Base-by-base conservation (phyloP, 2,329 filamentous ascomycete genomes). In the Mycosphaerelloides madeirae region DNA sequence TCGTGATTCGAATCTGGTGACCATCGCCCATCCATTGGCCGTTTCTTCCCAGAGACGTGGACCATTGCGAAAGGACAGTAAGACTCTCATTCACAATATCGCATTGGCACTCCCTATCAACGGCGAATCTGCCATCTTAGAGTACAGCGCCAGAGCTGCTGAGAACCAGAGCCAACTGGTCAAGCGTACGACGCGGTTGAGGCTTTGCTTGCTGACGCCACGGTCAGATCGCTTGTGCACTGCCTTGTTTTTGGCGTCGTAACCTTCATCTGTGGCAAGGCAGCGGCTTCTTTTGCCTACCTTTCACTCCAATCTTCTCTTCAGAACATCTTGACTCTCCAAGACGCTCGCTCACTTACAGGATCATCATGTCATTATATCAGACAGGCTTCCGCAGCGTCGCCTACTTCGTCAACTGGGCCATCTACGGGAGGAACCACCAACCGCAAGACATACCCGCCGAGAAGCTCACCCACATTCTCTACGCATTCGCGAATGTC, bases 401-500 rank as follows among this genome's bases (percentile, higher is more conserved):
- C 29, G 61, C 60, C n/a, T 64, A 64, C 46, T 64, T 56, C 31
- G 60, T 63, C 38, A 62, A 64, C 25, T 64, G 61, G 61, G 61
- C 56, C 3, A 64, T 63, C 41, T 59, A 59, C 66, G 68, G 68
- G 64, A 68, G 57, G 43, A 84, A 91, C 58, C 85, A 93, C 63
- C 78, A 82, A n/a, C 89, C 90, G 0, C 85, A 94, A 61, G 81
- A 95, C 62, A 77, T 97, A 5, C 86, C 87, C 0, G 81, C 77
- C 3, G 79, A 89, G 43, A 84, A 87, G 44, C 78, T 96, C 32
- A 97, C 90, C 0, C 91, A 97, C 61, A 69, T 97, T 3, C 79
- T 96, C 13, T 96, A 96, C 59, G 77, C 90, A 13, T 97, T 97
- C 68, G 91, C 87, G 61, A 94, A 96, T 63, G 79, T 95, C 46